Evolutionary conservation across 495 filamentous ascomycete species (phyloP).

Genomic region (Rusavskia elegans): DNA sequence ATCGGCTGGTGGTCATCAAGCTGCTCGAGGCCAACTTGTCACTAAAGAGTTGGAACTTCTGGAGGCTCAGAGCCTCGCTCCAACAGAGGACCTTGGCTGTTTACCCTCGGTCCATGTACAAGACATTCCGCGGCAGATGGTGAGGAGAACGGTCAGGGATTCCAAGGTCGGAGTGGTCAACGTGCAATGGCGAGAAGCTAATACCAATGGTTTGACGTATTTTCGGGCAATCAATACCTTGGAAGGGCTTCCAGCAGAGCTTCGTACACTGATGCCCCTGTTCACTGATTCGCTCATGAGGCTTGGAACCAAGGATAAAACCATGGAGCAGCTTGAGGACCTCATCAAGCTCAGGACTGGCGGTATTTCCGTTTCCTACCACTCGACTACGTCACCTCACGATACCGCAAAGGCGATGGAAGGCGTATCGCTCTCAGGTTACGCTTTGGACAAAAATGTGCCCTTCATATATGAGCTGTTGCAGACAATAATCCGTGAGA

Average conservation of each 20-base stretch:
- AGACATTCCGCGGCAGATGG: constrained; percentile 72
- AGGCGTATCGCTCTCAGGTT: constrained; percentile 68
- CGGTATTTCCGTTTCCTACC: constrained; percentile 67
- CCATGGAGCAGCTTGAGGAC: constrained; percentile 92
- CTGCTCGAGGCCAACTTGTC: constrained; percentile 52
- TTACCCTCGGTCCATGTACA: constrained; percentile 73
- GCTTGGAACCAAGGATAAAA: constrained; percentile 68
- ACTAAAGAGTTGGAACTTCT: constrained; percentile 67
- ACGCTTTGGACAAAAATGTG: constrained; percentile 76
- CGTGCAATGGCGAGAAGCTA: constrained; percentile 80
- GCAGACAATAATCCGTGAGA: constrained; percentile 64
- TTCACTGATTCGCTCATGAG: constrained; percentile 90
- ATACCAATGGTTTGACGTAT: constrained; percentile 91
- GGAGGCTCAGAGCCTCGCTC: constrained; percentile 65
- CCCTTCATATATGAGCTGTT: constrained; percentile 81
- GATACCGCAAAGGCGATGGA: constrained; percentile 56
- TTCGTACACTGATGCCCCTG: constrained; percentile 71
- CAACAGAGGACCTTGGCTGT: constrained; percentile 68
- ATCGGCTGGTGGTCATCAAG: constrained; percentile 49
- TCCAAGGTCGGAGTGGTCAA: constrained; percentile 48
- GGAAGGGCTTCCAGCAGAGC: constrained; percentile 65
- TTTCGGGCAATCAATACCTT: constrained; percentile 78
- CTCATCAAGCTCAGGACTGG: constrained; percentile 91
- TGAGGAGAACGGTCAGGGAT: constrained; percentile 51
- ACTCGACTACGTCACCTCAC: constrained; percentile 57